Conservation (phyloP, 192 early-diverging fungal genomes). For the Coemansia asiatica region DNA sequence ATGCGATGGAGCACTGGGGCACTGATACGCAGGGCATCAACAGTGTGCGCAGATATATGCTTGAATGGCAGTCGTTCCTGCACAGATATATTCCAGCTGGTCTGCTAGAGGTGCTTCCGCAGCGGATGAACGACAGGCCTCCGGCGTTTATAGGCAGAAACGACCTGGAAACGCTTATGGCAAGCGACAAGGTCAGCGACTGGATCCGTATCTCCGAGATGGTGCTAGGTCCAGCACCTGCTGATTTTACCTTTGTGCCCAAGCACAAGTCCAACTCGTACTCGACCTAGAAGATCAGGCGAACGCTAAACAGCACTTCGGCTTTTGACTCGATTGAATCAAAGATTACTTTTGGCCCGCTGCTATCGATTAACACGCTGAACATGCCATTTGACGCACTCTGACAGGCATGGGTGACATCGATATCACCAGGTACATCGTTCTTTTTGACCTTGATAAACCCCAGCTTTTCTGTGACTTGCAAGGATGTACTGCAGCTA, state of each 20-base stretch:
- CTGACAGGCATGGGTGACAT: conserved; percentile 29
- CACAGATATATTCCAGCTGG: conserved; percentile 88
- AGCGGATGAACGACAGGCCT: conserved; percentile 89
- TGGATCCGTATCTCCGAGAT: conserved; percentile 95
- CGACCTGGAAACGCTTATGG: conserved; percentile 95
- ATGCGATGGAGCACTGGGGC: conserved; percentile 97
- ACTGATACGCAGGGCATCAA: conserved; percentile 85
- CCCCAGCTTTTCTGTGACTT: conserved; percentile 2
- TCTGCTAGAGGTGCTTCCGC: conserved; percentile 88
- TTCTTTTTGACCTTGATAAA: background rate
- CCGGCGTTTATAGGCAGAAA: conserved; percentile 81
- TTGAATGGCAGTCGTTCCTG: conserved; percentile 78
- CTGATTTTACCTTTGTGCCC: conserved; percentile 84
- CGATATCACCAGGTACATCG: conserved; percentile 15
- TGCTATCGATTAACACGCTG: conserved; percentile 38
- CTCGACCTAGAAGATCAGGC: conserved; percentile 35
- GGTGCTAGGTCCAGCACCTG: conserved; percentile 86
- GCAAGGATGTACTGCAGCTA: conserved; percentile 11
- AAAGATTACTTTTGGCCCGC: conserved; percentile 18
- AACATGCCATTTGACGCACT: conserved; percentile 22
- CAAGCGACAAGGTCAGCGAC: conserved; percentile 69
- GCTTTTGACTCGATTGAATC: conserved; percentile 18
- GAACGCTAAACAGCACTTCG: conserved; percentile 20
- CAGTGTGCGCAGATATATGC: conserved; percentile 73
- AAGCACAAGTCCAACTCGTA: conserved; percentile 93